phyloP scores from a whole-genome alignment of 2,329 filamentous ascomycete species.

The Sphaerulina musiva region DNA sequence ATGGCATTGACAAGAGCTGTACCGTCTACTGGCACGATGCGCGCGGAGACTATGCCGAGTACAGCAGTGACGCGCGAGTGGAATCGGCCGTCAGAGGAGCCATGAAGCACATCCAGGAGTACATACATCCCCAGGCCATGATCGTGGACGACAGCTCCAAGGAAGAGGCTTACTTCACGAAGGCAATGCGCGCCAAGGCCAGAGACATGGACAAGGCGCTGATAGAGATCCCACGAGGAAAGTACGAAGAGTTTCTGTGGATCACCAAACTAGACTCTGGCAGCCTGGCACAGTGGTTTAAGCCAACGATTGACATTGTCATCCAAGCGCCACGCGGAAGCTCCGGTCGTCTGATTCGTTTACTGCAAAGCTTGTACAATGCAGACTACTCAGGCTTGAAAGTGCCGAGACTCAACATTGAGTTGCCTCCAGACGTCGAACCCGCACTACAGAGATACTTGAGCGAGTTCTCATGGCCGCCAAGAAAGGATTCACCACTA shows the following conservation, averaged over 20 bases:
- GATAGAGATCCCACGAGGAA: constrained; percentile 64
- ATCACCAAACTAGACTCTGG: constrained; percentile 67
- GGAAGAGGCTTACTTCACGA: constrained; percentile 65
- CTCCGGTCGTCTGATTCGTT: constrained; percentile 66
- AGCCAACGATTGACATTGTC: constrained; percentile 70
- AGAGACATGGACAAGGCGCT: constrained; percentile 52
- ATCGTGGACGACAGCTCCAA: constrained; percentile 61
- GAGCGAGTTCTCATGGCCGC: constrained; percentile 61
- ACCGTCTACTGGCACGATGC: constrained; percentile 62
- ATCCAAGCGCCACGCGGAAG: constrained; percentile 67
- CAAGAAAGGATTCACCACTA: constrained; percentile 43
- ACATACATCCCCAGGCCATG: constrained; percentile 69
- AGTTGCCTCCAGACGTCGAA: constrained; percentile 69
- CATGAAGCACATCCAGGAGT: constrained; percentile 63
- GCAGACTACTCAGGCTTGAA: constrained; percentile 69
- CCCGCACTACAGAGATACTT: constrained; percentile 57
- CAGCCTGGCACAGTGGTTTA: constrained; percentile 71
- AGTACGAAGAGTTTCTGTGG: constrained; percentile 64
- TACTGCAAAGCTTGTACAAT: constrained; percentile 66
- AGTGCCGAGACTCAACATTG: constrained; percentile 71
- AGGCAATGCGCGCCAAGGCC: constrained; percentile 53
- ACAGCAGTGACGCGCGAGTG: constrained; percentile 65
- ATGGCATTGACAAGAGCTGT: constrained; percentile 69
- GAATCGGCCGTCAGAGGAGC: constrained; percentile 58
- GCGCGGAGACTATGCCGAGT: constrained; percentile 63